Base-by-base conservation (phyloP, 192 early-diverging fungal genomes). In the Endogone sp. region DNA sequence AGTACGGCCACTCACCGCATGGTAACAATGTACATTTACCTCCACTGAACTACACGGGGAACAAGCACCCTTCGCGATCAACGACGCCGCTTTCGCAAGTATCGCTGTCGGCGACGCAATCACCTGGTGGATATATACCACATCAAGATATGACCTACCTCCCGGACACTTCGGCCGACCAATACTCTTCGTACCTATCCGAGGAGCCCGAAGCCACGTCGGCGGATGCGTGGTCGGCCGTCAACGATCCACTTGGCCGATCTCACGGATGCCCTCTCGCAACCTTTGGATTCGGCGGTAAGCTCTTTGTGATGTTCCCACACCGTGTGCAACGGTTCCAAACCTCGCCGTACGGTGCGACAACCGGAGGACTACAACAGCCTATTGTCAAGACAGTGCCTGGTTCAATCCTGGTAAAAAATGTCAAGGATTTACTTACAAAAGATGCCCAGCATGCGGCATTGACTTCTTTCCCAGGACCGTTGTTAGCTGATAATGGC, bases 271-370 rank as follows among this genome's bases (percentile, higher is more conserved):
- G 81, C 28, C 91, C 91, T 2, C 63, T 92, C 27, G 76, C 86
- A 21, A 77, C 89, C 0, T 91, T 92, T 75, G 91, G 91, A n/a
- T 90, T 92, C 79, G 91, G 91, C 64, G 91, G 91, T 27, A 78
- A 82, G 59, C 70, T 92, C n/a, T 75, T 84, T 56, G 83, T 82
- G 3, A 87, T 88, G 71, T 89, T 91, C 68, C 90, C 90, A 59
- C 82, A 76, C 26, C 74, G 78, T 21, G 85, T 89, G 8, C 82
- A 88, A 79, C 76, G 82, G 55, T 79, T 86, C 59, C 27, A 60
- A 24, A 74, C 76, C 20, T 67, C 71, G 37, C 37, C 37, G 4
- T 44, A 44, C 37, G 37, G 37, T 13, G 37, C 37, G 37, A 44
- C 13, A 13, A 13, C 37, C 37, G 37, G 4, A 4, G 37, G 13